Evolutionary conservation across 805 yeast genomes (phyloP).

Genomic region (Myxozyma nipponensis): DNA sequence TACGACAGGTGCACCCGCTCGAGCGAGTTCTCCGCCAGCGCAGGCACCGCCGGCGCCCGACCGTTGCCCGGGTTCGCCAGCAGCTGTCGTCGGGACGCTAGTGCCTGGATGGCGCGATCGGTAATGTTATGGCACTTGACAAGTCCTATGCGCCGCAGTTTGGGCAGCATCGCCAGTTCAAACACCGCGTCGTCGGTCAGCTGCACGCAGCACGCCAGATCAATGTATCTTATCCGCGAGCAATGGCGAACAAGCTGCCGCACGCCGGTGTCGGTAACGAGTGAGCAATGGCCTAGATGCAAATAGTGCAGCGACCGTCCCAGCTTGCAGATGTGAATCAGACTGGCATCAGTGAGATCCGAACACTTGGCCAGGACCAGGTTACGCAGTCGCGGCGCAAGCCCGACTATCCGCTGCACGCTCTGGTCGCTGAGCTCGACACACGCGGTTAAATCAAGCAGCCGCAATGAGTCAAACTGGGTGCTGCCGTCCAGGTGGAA

Average conservation of each 20-base stretch:
- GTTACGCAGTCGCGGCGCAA: constrained; percentile 83
- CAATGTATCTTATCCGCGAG: constrained; percentile 84
- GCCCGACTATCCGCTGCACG: constrained; percentile 62
- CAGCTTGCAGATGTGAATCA: constrained; percentile 64
- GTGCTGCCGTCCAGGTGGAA: constrained; percentile 5
- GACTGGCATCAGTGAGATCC: constrained; percentile 75
- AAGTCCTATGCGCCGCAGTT: constrained; percentile 82
- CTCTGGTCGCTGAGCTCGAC: constrained; percentile 73
- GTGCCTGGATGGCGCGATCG: constrained; percentile 70
- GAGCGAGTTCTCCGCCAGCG: constrained; percentile 72
- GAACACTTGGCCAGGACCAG: constrained; percentile 87
- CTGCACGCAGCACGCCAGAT: constrained; percentile 89
- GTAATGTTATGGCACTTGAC: constrained; percentile 88
- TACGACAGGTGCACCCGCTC: constrained; percentile 93
- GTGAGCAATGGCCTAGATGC: constrained; percentile 90
- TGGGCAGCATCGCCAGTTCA: constrained; percentile 71
- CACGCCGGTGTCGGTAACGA: constrained; percentile 87
- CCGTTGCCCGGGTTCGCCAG: not conserved
- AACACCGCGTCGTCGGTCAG: constrained; percentile 77
- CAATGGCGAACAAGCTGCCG: constrained; percentile 68
- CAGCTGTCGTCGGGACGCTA: constrained; percentile 46
- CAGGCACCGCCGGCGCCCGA: too few relatives aligned
- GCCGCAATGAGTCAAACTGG: constrained; percentile 59
- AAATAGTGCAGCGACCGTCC: constrained; percentile 81
- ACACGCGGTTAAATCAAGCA: constrained; percentile 83